Conservation (phyloP, 139 green algal genomes). For the Micromonas commoda region DNA sequence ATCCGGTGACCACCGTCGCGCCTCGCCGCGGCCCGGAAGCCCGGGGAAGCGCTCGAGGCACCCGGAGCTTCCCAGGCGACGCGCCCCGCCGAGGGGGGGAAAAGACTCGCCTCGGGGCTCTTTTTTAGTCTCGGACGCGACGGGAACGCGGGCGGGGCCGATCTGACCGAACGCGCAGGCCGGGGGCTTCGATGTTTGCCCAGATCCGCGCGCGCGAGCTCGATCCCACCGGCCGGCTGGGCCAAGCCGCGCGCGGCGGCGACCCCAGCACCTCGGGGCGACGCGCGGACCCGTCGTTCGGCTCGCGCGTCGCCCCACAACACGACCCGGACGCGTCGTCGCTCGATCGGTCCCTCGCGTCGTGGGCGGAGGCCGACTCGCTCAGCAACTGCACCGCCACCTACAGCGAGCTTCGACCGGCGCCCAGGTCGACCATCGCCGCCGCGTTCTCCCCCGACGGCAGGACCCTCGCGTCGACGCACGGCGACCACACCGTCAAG, state of each 20-base stretch:
- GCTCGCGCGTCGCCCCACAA: too few relatives aligned
- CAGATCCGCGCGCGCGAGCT: not conserved
- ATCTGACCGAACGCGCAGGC: constrained; percentile 10
- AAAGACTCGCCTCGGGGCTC: too few relatives aligned
- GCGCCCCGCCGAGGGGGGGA: too few relatives aligned
- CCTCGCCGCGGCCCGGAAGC: too few relatives aligned
- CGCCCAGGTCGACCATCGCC: constrained; percentile 80
- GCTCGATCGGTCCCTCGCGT: constrained; percentile 19
- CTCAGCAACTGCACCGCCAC: constrained; percentile 45
- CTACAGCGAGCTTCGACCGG: constrained; percentile 59
- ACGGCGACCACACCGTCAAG: constrained; percentile 91
- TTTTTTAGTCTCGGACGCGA: too few relatives aligned
- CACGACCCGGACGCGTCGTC: not conserved
- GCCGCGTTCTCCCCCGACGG: constrained; percentile 72
- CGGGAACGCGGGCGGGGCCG: too few relatives aligned
- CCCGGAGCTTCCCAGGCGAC: too few relatives aligned
- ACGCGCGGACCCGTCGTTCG: too few relatives aligned
- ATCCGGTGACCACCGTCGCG: too few relatives aligned
- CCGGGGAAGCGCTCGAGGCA: too few relatives aligned
- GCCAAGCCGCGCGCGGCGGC: not conserved
- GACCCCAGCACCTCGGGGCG: not conserved
- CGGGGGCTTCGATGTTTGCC: not conserved
- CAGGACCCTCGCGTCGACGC: constrained; percentile 68
- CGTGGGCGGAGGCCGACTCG: constrained; percentile 59
- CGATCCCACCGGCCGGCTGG: not conserved